phyloP scores from a whole-genome alignment of 1,139 yeast genomes.

The Meyerozyma elateridarum region DNA sequence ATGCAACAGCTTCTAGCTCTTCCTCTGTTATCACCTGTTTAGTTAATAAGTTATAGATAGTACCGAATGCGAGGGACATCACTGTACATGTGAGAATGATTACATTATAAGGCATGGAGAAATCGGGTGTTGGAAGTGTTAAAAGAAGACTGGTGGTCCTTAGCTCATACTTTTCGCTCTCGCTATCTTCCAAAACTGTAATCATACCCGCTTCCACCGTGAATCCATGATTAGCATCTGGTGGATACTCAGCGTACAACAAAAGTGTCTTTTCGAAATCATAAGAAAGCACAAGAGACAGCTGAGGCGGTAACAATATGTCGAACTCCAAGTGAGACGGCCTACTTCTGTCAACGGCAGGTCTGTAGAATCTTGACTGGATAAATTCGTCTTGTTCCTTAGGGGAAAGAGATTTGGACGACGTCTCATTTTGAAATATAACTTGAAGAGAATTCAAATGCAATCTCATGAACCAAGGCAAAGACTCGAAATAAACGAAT shows the following conservation, averaged over 20 bases:
- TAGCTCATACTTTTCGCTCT: conserved; percentile 42
- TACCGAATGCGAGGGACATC: conserved; percentile 88
- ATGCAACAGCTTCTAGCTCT: conserved; percentile 52
- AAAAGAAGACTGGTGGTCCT: conserved; percentile 83
- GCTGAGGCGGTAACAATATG: conserved; percentile 58
- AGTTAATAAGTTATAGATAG: conserved; percentile 71
- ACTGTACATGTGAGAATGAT: conserved; percentile 91
- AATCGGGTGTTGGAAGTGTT: conserved; percentile 94
- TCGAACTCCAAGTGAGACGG: conserved; percentile 81
- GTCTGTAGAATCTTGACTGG: conserved; percentile 56
- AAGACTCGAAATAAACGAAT: conserved; percentile 68
- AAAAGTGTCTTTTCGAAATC: conserved; percentile 85
- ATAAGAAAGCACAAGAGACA: conserved; percentile 62
- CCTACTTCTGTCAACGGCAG: conserved; percentile 74
- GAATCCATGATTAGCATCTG: conserved; percentile 98
- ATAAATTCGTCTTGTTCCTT: conserved; percentile 30
- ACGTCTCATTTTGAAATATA: neutral
- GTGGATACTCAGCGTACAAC: conserved; percentile 89
- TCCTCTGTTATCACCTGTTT: conserved; percentile 75
- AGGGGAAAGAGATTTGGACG: neutral
- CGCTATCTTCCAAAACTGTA: conserved; percentile 37
- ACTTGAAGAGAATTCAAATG: conserved; percentile 62
- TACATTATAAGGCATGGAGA: conserved; percentile 98
- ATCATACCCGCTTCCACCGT: conserved; percentile 88
- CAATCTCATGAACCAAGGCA: conserved; percentile 92